Percentiles rank a stretch among this genome's conserved stretches.
Evolutionary conservation across 1,284 basidiomycete species (phyloP).

Genomic region (Cystobasidium pallidum): DNA sequence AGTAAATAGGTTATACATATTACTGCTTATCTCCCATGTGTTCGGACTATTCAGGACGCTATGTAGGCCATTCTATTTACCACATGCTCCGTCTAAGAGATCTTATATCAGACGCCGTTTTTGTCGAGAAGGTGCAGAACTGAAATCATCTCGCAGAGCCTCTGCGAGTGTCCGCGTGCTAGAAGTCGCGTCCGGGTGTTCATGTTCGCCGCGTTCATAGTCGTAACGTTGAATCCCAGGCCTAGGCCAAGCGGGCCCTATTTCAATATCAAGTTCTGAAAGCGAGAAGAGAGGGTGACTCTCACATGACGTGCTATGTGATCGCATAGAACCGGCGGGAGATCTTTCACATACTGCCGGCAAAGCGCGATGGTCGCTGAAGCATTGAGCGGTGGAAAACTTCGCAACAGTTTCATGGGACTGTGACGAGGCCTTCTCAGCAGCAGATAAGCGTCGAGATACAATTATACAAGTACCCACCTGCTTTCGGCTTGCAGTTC

Average conservation of each 20-base stretch:
- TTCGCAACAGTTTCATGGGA: slow-evolving; percentile 93
- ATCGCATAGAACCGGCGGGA: slow-evolving; percentile 84
- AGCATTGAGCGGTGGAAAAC: slow-evolving; percentile 87
- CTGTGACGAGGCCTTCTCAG: slow-evolving; percentile 58
- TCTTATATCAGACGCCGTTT: too few species aligned
- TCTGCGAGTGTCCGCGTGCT: too few species aligned
- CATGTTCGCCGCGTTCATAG: neutral
- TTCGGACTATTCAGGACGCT: too few species aligned
- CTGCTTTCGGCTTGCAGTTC: slow-evolving; percentile 77
- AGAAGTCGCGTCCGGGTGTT: too few species aligned
- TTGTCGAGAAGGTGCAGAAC: too few species aligned
- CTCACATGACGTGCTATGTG: slow-evolving; percentile 75
- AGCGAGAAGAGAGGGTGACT: neutral
- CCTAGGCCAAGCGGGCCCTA: neutral
- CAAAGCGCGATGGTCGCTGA: slow-evolving; percentile 86
- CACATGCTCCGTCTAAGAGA: too few species aligned
- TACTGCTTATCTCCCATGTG: too few species aligned
- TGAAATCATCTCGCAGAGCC: too few species aligned
- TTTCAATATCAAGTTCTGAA: neutral
- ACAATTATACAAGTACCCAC: neutral
- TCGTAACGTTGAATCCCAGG: slow-evolving; percentile 25
- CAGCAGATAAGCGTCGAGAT: neutral
- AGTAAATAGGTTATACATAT: too few species aligned
- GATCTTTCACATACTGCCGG: slow-evolving; percentile 85
- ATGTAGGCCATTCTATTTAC: too few species aligned